Percentiles rank a stretch among this genome's conserved stretches.
Conservation (phyloP, 140 eudicot genomes). For the Oenanthe javanica region DNA sequence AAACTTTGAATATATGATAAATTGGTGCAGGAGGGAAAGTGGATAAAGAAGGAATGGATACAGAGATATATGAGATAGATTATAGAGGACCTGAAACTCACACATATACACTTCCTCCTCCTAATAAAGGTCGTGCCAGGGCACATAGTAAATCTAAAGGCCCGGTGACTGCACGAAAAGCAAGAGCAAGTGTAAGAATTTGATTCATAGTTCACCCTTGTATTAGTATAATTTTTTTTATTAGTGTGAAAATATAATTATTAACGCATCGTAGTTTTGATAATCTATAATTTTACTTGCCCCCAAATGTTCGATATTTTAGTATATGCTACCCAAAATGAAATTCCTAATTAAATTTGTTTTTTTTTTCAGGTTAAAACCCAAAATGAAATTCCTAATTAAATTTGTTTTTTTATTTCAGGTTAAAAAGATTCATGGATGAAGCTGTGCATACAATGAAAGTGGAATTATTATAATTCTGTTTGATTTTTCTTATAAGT, state of each 20-base stretch:
- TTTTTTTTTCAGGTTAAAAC: background rate
- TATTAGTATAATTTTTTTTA: too few species aligned
- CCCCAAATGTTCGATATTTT: too few species aligned
- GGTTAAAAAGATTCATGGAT: background rate
- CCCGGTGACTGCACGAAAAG: conserved; percentile 3
- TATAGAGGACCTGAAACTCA: conserved; percentile 65
- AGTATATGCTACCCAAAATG: too few species aligned
- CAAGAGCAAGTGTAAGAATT: conserved; percentile 7
- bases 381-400: too few species aligned
- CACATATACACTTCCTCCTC: conserved; percentile 35
- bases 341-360: background rate
- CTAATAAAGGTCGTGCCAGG: conserved; percentile 6
- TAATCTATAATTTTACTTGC: background rate
- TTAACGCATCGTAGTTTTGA: background rate
- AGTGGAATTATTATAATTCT: background rate
- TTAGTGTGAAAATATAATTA: background rate
- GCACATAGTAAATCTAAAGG: conserved; percentile 3
- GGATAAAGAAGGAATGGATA: conserved; percentile 13
- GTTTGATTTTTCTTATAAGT: too few species aligned
- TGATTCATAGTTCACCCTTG: background rate
- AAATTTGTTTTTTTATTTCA: background rate
- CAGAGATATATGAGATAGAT: conserved; percentile 41
- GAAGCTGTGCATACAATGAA: background rate
- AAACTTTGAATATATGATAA: background rate
- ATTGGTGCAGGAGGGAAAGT: background rate